Conservation (phyloP, 805 yeast species). For the Saccharomycopsis javanensis region DNA sequence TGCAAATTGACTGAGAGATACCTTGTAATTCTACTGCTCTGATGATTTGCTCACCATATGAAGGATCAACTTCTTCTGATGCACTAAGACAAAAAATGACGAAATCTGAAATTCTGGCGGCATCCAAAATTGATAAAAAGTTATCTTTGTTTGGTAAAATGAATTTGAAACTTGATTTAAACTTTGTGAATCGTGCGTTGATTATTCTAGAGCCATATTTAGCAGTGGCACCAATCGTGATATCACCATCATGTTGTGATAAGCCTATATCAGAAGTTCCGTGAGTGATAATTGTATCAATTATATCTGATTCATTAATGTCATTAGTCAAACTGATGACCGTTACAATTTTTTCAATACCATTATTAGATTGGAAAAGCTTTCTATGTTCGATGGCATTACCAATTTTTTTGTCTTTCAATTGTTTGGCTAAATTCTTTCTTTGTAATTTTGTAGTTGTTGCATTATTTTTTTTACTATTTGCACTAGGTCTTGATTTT, state of each 20-base stretch:
- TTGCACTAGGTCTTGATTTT: conserved; percentile 33
- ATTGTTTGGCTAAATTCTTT: conserved; percentile 67
- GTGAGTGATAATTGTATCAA: conserved; percentile 38
- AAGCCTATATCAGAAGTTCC: too few relatives aligned
- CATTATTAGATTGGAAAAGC: conserved; percentile 69
- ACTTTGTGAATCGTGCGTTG: conserved; percentile 47
- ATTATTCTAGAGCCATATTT: conserved; percentile 28
- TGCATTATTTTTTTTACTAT: conserved; percentile 26
- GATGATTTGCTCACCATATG: conserved; percentile 79
- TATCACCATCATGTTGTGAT: conserved; percentile 29
- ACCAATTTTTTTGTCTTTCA: conserved; percentile 60
- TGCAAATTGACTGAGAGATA: conserved; percentile 71
- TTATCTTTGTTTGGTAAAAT: conserved; percentile 63
- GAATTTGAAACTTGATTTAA: conserved; percentile 62
- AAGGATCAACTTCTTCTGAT: conserved; percentile 65
- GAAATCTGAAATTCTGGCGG: conserved; percentile 82
- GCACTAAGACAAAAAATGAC: conserved; percentile 89
- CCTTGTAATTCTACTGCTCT: conserved; percentile 90
- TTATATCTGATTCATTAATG: conserved; percentile 37
- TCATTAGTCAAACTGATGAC: conserved; percentile 73
- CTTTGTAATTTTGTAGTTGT: conserved; percentile 53
- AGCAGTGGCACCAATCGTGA: neutral
- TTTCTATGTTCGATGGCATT: conserved; percentile 51
- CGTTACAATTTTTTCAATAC: conserved; percentile 78
- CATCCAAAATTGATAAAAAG: conserved; percentile 65